phyloP scores from a whole-genome alignment of 2,329 filamentous ascomycete genomes.

The Amphichorda felina region DNA sequence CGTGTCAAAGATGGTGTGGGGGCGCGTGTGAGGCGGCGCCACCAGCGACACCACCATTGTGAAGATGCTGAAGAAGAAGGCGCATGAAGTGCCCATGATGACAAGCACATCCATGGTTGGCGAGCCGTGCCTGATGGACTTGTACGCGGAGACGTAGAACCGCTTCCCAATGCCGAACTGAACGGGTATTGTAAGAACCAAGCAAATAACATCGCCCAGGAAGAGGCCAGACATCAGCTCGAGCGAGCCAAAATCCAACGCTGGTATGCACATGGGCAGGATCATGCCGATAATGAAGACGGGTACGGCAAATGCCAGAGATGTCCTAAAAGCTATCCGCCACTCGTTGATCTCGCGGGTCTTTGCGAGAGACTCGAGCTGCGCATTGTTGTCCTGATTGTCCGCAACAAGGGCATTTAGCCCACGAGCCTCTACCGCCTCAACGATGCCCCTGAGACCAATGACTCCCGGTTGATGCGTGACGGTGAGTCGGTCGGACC shows the following conservation, averaged over 20 bases:
- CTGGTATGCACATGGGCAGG: constrained; percentile 71
- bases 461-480: constrained; percentile 59
- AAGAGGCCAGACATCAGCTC: constrained; percentile 63
- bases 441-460: constrained; percentile 74
- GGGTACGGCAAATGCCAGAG: constrained; percentile 71
- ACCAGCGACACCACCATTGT: constrained; percentile 76
- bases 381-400: constrained; percentile 89
- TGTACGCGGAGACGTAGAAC: constrained; percentile 90
- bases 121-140: constrained; percentile 78
- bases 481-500: constrained; percentile 63
- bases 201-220: constrained; percentile 76
- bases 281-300: constrained; percentile 92
- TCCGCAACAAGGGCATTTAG: constrained; percentile 86
- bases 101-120: constrained; percentile 98
- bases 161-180: constrained; percentile 94
- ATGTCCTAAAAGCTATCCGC: constrained; percentile 69
- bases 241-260: constrained; percentile 65
- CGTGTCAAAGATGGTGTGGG: constrained; percentile 89
- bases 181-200: constrained; percentile 77
- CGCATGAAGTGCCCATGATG: constrained; percentile 83
- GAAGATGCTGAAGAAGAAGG: constrained; percentile 89
- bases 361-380: constrained; percentile 90
- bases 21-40: constrained; percentile 63
- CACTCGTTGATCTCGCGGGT: constrained; percentile 94
- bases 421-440: constrained; percentile 67